Conservation (phyloP, 1,139 yeast genomes). For the Saccharomyces pastorianus region DNA sequence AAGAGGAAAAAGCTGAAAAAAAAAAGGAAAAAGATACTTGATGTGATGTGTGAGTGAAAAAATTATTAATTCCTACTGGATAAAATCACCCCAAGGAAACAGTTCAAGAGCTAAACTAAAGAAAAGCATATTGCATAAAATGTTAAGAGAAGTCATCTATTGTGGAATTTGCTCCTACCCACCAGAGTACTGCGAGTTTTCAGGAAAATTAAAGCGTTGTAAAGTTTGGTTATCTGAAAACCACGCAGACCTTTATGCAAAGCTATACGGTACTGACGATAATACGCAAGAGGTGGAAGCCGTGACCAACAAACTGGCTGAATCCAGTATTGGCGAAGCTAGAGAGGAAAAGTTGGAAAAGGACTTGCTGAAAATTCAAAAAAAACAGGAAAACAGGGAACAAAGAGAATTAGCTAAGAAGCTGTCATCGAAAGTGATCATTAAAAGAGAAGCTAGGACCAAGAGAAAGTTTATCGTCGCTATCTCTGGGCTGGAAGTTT, state of each 20-base stretch:
- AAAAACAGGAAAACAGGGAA: constrained; percentile 81
- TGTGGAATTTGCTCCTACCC: constrained; percentile 85
- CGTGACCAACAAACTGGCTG: constrained; percentile 22
- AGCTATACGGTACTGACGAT: constrained; percentile 39
- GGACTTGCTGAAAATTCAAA: constrained; percentile 77
- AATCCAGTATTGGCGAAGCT: constrained; percentile 40
- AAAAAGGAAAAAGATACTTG: not conserved
- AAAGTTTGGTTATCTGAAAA: constrained; percentile 68
- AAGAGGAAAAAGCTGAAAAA: not conserved
- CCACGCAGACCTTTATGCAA: constrained; percentile 48
- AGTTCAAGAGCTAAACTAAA: not conserved
- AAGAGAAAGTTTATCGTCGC: constrained; percentile 84
- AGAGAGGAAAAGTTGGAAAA: constrained; percentile 76
- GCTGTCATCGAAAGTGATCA: constrained; percentile 67
- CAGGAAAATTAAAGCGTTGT: constrained; percentile 73
- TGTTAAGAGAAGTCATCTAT: constrained; percentile 47
- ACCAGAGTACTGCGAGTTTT: constrained; percentile 91
- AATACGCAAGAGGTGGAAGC: constrained; percentile 18
- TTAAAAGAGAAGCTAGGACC: constrained; percentile 85
- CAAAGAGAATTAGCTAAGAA: constrained; percentile 78
- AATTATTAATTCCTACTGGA: not conserved
- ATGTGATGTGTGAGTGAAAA: not conserved
- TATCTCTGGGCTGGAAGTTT: constrained; percentile 79
- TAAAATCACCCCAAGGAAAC: not conserved
- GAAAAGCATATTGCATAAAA: not conserved